Evolutionary conservation across 2,329 filamentous ascomycete species (phyloP).

Genomic region (Colletotrichum cereale): DNA sequence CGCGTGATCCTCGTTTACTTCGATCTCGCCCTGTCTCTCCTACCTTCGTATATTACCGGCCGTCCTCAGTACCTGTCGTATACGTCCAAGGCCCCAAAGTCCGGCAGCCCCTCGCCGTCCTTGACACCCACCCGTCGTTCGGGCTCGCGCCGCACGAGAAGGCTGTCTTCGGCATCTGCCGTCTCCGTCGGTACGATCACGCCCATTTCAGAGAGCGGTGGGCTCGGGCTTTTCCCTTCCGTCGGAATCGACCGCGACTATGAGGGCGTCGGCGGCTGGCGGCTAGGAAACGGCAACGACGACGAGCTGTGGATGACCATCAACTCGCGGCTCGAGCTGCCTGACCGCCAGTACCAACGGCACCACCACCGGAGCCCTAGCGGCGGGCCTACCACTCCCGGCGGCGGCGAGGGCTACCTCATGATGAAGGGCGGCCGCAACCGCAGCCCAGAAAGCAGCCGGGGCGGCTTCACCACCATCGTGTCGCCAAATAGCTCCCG

Average conservation of each 20-base stretch:
- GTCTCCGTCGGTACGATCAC: conserved; percentile 37
- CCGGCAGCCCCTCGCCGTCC: conserved; percentile 39
- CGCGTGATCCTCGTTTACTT: conserved; percentile 73
- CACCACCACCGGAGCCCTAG: conserved; percentile 60
- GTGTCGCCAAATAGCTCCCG: conserved; percentile 62
- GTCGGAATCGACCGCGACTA: conserved; percentile 68
- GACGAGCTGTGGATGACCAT: conserved; percentile 63
- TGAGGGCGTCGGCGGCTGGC: conserved; percentile 71
- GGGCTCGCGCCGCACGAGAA: conserved; percentile 24
- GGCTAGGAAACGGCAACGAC: conserved; percentile 59
- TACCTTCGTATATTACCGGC: conserved; percentile 66
- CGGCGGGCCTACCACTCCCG: conserved; percentile 53
- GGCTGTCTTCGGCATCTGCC: conserved; percentile 29
- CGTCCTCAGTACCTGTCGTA: conserved; percentile 48
- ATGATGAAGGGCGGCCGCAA: conserved; percentile 59
- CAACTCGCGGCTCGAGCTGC: conserved; percentile 64
- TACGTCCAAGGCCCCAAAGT: conserved; percentile 45
- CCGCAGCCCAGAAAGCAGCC: conserved; percentile 51
- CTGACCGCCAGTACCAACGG: conserved; percentile 55
- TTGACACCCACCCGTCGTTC: conserved; percentile 38
- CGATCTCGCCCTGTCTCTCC: conserved; percentile 69
- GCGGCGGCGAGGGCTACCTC: conserved; percentile 54
- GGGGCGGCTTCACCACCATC: conserved; percentile 37
- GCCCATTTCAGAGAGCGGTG: conserved; percentile 46
- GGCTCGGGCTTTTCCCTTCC: conserved; percentile 59